Conservation (phyloP, 2,329 filamentous ascomycete species). For the Fusarium sp. region DNA sequence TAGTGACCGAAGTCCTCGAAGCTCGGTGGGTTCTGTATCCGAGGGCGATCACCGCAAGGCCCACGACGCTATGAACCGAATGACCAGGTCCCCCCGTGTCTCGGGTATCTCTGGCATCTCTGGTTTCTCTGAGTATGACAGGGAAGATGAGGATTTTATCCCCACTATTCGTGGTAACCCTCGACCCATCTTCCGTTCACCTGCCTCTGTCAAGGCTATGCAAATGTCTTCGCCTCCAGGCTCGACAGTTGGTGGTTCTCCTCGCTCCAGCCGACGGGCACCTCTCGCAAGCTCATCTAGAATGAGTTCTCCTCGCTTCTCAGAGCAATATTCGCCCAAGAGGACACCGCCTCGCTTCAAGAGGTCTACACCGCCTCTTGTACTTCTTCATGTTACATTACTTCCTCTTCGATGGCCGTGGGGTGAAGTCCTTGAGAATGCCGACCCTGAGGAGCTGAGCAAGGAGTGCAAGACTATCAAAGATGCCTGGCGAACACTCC, state of each 20-base stretch:
- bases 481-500: slow-evolving; percentile 74
- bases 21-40: slow-evolving; percentile 65
- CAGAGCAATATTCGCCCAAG: slow-evolving; percentile 67
- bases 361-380: slow-evolving; percentile 71
- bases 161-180: slow-evolving; percentile 68
- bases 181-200: slow-evolving; percentile 74
- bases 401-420: slow-evolving; percentile 77
- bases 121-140: slow-evolving; percentile 62
- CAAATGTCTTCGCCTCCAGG: slow-evolving; percentile 76
- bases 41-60: slow-evolving; percentile 51
- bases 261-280: slow-evolving; percentile 64
- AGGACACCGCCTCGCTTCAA: slow-evolving; percentile 70
- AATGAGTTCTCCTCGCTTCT: slow-evolving; percentile 65
- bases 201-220: slow-evolving; percentile 75
- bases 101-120: slow-evolving; percentile 67
- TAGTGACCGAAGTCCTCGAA: slow-evolving; percentile 67
- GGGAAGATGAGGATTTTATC: slow-evolving; percentile 60
- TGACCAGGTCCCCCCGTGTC: slow-evolving; percentile 55
- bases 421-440: slow-evolving; percentile 65
- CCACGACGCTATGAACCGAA: slow-evolving; percentile 50
- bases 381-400: slow-evolving; percentile 81
- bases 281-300: slow-evolving; percentile 64
- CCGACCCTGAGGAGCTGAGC: slow-evolving; percentile 55
- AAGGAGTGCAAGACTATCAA: slow-evolving; percentile 63
- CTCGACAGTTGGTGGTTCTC: slow-evolving; percentile 66